Evolutionary conservation across 139 green algal species (phyloP), one percentile per base, ranked within the genome.

Genomic region (Coelastrella sp.): DNA sequence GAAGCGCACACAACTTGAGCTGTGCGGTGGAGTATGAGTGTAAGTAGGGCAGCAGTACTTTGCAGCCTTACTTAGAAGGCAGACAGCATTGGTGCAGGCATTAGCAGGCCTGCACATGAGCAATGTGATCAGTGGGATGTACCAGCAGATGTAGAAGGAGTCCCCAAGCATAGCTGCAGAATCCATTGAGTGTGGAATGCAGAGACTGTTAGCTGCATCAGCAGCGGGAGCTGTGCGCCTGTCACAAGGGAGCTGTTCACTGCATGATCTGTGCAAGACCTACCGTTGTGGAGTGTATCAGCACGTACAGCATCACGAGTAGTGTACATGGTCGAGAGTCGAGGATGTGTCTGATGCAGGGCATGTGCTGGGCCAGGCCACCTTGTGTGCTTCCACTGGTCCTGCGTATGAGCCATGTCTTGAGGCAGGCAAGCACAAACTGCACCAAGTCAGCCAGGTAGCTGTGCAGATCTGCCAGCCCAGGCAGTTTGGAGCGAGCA

Each of bases 361-460:
- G 80, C 59, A 86, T 59, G 0, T 59, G 80, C 80, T 66, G 80
- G 10, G 59, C 58, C 22, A 74, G 22, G 80, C 58, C 78, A 25
- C 59, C 76, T 22, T 17, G 22, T 22, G 20, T 24, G 58, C 22
- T 74, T 24, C 59, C 73, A 25, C 80, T 60, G 17, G 80, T 60
- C n/a, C 80, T 22, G 7, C 80, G 80, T n/a, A 60, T 58, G 7
- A 74, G 58, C 80, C 80, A 86, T 6, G 80, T 86, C 80, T 86
- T 86, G 80, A 86, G 12, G 80, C 82, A 87, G 17, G 82, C 82
- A 8, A 87, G 35, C 11, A 78, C 59, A 35, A 87, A 87, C 61
- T n/a, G 8, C 61, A 87, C 11, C 19, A 78, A 15, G 82, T 87
- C 82, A 25, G 61, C 63, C 0, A 87, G 24, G 61, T 78, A 87